phyloP scores from a whole-genome alignment of 2,329 filamentous ascomycete species.

The Penicillium sp. region DNA sequence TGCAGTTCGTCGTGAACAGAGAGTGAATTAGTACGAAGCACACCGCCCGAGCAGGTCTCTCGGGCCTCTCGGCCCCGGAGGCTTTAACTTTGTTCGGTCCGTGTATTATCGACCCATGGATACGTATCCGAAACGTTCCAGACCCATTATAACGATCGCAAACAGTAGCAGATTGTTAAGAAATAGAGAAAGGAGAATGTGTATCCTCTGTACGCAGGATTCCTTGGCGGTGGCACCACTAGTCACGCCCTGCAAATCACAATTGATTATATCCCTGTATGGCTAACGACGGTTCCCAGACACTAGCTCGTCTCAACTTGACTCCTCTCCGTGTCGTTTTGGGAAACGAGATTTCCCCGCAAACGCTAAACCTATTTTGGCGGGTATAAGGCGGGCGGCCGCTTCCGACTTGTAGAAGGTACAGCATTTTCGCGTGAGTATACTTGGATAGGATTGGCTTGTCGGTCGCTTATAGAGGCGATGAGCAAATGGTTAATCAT shows the following conservation, averaged over 20 bases:
- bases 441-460: neutral
- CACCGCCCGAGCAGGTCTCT: neutral
- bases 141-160: neutral
- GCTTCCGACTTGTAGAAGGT: neutral
- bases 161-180: neutral
- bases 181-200: neutral
- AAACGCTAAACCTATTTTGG: constrained; percentile 4
- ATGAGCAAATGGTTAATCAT: neutral
- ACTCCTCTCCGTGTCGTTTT: constrained; percentile 5
- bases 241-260: neutral
- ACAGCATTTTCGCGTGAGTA: no score
- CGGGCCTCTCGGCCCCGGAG: neutral
- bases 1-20: constrained; percentile 1
- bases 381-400: neutral
- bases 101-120: neutral
- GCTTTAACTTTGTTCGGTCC: neutral
- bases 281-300: neutral
- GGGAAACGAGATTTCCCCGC: constrained; percentile 5
- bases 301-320: neutral
- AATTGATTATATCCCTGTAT: neutral
- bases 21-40: neutral
- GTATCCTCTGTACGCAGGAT: neutral
- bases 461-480: neutral
- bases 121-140: constrained; percentile 3
- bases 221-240: neutral